Evolutionary conservation across 208 protist genomes (phyloP), one percentile per base, ranked within the genome.

Genomic region (Crithidia expoeki): DNA sequence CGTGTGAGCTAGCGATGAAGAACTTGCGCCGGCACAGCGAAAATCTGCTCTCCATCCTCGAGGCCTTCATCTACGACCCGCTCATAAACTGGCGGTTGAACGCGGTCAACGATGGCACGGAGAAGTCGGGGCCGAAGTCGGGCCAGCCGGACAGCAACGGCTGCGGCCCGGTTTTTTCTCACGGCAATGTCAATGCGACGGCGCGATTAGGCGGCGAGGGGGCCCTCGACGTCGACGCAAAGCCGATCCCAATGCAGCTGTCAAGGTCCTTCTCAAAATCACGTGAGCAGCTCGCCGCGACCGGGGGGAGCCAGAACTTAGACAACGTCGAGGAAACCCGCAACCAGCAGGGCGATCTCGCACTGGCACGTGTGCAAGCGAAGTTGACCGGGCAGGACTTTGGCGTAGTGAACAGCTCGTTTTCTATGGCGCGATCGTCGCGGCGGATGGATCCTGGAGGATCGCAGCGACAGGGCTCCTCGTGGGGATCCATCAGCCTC

Each of bases 61-160:
- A 99, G 83, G 98, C 99, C 0, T 99, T 99, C 83, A 98, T 99
- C 51, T 98, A 99, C 88, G 99, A 99, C 83, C 99, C 99, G 10
- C 89, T 99, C 9, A 99, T 99, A 78, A 99, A 99, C 81, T 99
- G 98, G 98, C 83, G 98, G 19, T 87, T 99, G 14, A 90, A 92
- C 57, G 82, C 38, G 17, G 68, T 38, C 12, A 69, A 56, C 28
- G 68, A 79, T 19, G 49, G 50, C 28, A 68, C 49, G 0, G 68
- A 74, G 28, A 72, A 47, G 60, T 72, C 67, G 17, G 56, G 40
- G 11, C 55, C 63, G 11, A 83, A 68, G 60, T 64, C 72, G 16
- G 63, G 49, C 16, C 74, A 60, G 16, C 55, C 32, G 9, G 66
- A 74, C 25, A 63, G 40, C 51, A 74, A 53, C 67, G 46, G 51